Evolutionary conservation across 176 grass and related monocot species (phyloP).

Genomic region (Lolium rigidum): DNA sequence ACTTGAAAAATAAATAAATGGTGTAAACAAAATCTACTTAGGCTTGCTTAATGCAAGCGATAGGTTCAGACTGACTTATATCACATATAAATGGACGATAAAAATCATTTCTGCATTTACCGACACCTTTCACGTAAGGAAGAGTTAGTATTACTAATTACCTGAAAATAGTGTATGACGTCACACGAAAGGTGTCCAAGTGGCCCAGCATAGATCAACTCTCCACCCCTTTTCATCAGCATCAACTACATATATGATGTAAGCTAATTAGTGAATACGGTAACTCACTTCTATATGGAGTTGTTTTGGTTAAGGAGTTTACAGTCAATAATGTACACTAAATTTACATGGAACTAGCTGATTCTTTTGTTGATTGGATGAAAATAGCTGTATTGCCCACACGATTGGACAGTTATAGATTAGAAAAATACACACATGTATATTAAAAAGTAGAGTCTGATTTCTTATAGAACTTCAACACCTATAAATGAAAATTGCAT

Average conservation of each 20-base stretch:
- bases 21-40: too few species aligned
- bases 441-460: neutral
- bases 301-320: neutral
- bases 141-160: constrained; percentile 24
- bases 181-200: constrained; percentile 68
- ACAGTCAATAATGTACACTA: neutral
- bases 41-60: too few species aligned
- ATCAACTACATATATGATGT: constrained; percentile 56
- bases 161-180: constrained; percentile 88
- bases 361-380: too few species aligned
- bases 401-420: neutral
- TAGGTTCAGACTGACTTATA: too few species aligned
- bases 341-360: neutral
- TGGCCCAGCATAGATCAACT: constrained; percentile 77
- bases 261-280: neutral
- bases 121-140: neutral
- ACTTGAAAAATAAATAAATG: too few species aligned
- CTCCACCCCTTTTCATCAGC: constrained; percentile 89
- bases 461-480: neutral
- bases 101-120: neutral
- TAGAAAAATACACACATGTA: neutral
- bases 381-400: neutral
- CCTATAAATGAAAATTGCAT: neutral
- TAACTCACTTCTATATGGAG: neutral
- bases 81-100: too few species aligned